Evolutionary conservation across 2,329 filamentous ascomycete species (phyloP), one percentile per base, ranked within the genome.

Genomic region (Periconia sp.): DNA sequence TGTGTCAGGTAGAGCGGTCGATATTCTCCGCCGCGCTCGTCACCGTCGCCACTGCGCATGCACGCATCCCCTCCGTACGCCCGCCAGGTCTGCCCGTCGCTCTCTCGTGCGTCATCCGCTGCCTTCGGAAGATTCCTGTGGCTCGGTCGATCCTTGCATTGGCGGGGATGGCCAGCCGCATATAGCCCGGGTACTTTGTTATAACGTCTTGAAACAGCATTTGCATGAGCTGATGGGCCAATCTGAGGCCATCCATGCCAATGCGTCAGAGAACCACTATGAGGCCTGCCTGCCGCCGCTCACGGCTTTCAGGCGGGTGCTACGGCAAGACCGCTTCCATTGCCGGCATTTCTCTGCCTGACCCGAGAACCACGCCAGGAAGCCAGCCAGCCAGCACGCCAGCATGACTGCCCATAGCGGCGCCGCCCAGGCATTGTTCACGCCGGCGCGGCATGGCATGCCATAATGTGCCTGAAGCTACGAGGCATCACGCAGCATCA

Each of bases 141-240:
- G 59, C 65, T 67, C 50, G 61, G 63, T 57, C 58, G 60, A 65
- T 66, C 60, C 53, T 61, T 55, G 45, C 42, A 15, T 52, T 56
- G 54, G 48, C 48, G 56, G 57, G 63, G 57, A 63, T 59, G 55
- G 46, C 59, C 54, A 67, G 63, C 57, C 65, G 66, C 64, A 61
- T 70, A 71, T 71, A 66, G 63, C n/a, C 61, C 38, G 41, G 67
- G 63, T 42, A 43, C 30, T 44, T 44, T 50, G 44, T 40, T 59
- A 59, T 66, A 65, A 34, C 57, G 56, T 59, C 61, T 66, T 69
- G 64, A 71, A 70, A 70, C 68, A 60, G 64, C 62, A 62, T 63
- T 54, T 57, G 68, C 65, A 66, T 67, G 65, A 66, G 66, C 52
- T 49, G 47, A 52, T 51, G 47, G 46, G 28, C 63, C 64, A 63